Conservation (phyloP, 495 filamentous ascomycete species). For the Penicillium desertorum region DNA sequence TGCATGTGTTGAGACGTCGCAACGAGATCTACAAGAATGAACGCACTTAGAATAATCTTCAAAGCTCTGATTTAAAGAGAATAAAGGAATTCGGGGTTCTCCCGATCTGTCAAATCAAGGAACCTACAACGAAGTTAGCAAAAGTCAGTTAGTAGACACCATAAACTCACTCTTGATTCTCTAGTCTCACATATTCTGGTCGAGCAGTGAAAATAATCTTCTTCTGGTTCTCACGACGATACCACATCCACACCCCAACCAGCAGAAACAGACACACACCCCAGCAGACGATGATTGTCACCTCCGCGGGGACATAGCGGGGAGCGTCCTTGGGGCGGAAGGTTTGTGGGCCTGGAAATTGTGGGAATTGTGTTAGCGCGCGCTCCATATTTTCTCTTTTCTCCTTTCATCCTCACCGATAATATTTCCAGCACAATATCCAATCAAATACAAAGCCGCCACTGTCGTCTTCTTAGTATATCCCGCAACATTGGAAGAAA, state of each 20-base stretch:
- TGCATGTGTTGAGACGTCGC: conserved; percentile 9
- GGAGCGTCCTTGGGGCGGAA: conserved; percentile 59
- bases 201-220: conserved; percentile 54
- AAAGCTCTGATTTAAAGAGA: conserved; percentile 16
- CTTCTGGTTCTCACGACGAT: conserved; percentile 56
- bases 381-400: background rate
- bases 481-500: conserved; percentile 63
- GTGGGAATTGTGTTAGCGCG: conserved; percentile 18
- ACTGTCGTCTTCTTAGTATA: conserved; percentile 75
- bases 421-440: conserved; percentile 52
- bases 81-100: conserved; percentile 46
- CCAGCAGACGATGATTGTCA: conserved; percentile 67
- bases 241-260: conserved; percentile 63
- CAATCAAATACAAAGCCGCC: conserved; percentile 65
- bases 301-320: conserved; percentile 65
- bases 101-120: conserved; percentile 58
- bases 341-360: conserved; percentile 50
- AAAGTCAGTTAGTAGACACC: background rate
- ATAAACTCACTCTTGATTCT: conserved; percentile 59
- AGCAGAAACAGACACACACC: conserved; percentile 55
- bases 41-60: background rate
- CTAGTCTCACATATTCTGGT: conserved; percentile 61
- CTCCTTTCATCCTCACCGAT: conserved; percentile 39
- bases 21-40: conserved; percentile 1
- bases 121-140: conserved; percentile 32